A percentile compares a stretch with the other conserved stretches of the same genome.
Conservation (phyloP, 2,329 filamentous ascomycete species). For the Onygena corvina region DNA sequence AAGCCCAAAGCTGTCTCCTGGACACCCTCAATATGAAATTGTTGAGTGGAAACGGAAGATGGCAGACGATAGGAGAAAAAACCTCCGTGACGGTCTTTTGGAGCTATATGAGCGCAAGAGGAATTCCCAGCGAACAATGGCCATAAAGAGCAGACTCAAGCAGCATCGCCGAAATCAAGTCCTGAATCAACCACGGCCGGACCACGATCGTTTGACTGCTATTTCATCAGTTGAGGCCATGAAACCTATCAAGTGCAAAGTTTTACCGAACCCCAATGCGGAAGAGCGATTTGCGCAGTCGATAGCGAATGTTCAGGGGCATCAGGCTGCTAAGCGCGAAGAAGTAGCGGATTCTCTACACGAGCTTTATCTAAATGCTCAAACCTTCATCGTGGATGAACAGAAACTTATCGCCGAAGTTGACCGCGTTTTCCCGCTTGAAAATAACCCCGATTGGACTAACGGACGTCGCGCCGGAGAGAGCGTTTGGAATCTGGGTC, state of each 20-base stretch:
- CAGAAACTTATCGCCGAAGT: conserved; percentile 61
- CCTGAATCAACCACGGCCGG: conserved; percentile 53
- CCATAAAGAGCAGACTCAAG: conserved; percentile 35
- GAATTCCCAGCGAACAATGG: conserved; percentile 28
- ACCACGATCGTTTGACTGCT: conserved; percentile 66
- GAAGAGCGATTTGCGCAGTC: conserved; percentile 42
- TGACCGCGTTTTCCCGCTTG: conserved; percentile 61
- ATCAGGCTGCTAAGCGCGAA: conserved; percentile 43
- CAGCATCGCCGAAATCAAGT: conserved; percentile 41
- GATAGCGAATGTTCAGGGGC: conserved; percentile 29
- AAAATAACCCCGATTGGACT: conserved; percentile 35
- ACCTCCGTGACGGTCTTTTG: conserved; percentile 58
- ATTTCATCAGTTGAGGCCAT: conserved; percentile 49
- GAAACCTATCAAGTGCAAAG: conserved; percentile 37
- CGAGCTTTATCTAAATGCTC: conserved; percentile 78
- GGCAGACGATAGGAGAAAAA: conserved; percentile 57
- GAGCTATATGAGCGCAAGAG: conserved; percentile 58
- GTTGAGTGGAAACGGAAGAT: conserved; percentile 59
- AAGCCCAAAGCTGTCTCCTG: conserved; percentile 23
- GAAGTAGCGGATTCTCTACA: conserved; percentile 61
- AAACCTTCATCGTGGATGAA: conserved; percentile 75
- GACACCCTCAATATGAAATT: conserved; percentile 37
- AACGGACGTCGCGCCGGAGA: conserved; percentile 32
- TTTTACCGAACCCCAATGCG: conserved; percentile 51
- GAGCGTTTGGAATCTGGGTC: conserved; percentile 42